These are phyloP conservation scores for Pseudozyma tsukubaensis DNA, from an alignment of 1,284 basidiomycete genomes.

Conservation along the genomic window DNA sequence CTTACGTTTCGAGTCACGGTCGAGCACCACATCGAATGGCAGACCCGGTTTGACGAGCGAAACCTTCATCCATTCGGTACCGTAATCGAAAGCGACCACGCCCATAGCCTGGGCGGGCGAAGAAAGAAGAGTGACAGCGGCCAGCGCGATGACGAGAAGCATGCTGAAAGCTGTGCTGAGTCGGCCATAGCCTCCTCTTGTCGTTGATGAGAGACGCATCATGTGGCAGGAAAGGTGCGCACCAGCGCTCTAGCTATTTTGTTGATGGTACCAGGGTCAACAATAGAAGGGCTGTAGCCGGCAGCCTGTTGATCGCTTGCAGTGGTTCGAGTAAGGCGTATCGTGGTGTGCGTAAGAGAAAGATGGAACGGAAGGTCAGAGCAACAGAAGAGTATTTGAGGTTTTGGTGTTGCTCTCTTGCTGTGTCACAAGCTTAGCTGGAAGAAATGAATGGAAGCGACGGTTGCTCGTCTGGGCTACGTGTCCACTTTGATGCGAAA, in stretches of 20 bases:
- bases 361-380: not conserved
- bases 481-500: conserved; percentile 28
- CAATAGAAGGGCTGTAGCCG: not conserved
- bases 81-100: conserved; percentile 68
- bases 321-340: not conserved
- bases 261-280: not conserved
- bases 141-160: conserved; percentile 28
- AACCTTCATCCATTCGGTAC: conserved; percentile 75
- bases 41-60: conserved; percentile 95
- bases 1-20: conserved; percentile 96
- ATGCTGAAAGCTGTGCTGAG: conserved; percentile 23
- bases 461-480: conserved; percentile 12
- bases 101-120: conserved; percentile 53
- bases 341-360: not conserved
- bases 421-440: conserved; percentile 4
- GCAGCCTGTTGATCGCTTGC: not conserved
- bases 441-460: conserved; percentile 31
- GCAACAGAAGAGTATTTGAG: not conserved
- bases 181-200: conserved; percentile 5
- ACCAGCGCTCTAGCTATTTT: conserved; percentile 2
- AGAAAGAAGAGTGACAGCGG: conserved; percentile 29
- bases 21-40: conserved; percentile 94
- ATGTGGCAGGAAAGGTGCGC: conserved; percentile 5
- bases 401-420: conserved; percentile 10
- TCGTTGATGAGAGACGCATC: conserved; percentile 21